Base-by-base conservation (phyloP, 2,329 filamentous ascomycete genomes). In the Incumbomyces lentus region DNA sequence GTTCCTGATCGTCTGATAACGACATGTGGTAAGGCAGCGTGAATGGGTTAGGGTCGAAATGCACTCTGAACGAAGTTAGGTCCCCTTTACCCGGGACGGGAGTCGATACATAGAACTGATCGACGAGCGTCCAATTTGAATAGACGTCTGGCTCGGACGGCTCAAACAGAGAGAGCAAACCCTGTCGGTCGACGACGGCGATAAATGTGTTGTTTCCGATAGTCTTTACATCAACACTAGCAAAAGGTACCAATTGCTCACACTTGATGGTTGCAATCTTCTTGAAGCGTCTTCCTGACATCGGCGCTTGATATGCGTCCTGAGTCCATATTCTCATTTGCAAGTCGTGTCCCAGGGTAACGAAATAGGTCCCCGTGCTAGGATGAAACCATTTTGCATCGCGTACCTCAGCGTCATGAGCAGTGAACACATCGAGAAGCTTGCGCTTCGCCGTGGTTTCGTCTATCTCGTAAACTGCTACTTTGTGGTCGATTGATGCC, bases 331-430 rank as follows among this genome's bases (percentile, higher is more conserved):
- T 74, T 62, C 88, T 86, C 70, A 93, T 87, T 63, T 82, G 82
- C 59, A 90, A 86, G 59, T 95, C 90, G 59, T 90, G 84, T 52
- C 86, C 87, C 49, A 95, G 84, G 45, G 85, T 94, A 47, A 83
- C 89, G 56, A 96, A 72, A 58, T 94, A 78, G 60, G 92, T 87
- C 55, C 92, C 92, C 49, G 92, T 81, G 52, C 86, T 90, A 0
- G 88, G 85, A 1, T 88, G 86, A 48, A 94, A 85, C 89, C 90
- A 96, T 73, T 92, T 86, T 46, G 94, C 86, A 74, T 95, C 87
- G 50, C 88, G 73, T 52, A 96, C 84, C 66, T 95, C 88, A 41
- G 86, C 86, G 61, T 87, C 84, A 62, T 96, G 90, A 14, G 87
- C 90, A 40, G 78, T 80, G 87, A 89, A 95, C 47, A 79, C 87